Percentiles rank a stretch among this genome's conserved stretches.
phyloP scores from a whole-genome alignment of 257 asterid genomes.

The Solanum piurae region DNA sequence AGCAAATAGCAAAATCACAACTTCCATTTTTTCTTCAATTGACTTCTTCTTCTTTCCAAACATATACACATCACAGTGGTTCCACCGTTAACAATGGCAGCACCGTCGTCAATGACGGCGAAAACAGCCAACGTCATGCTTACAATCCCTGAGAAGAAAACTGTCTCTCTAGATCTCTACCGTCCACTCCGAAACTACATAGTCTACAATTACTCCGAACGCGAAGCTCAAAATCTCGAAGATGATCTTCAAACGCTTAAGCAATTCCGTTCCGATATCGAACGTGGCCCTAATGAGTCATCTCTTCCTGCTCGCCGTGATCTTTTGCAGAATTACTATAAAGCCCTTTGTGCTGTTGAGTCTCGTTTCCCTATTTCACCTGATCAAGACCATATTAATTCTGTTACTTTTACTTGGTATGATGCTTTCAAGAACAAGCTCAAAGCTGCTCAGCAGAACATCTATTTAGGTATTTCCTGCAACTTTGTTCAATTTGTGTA shows the following conservation, averaged over 20 bases:
- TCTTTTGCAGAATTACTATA: constrained; percentile 72
- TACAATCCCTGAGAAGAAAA: constrained; percentile 79
- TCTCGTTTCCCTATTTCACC: constrained; percentile 91
- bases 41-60: neutral
- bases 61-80: neutral
- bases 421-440: constrained; percentile 79
- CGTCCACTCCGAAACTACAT: constrained; percentile 82
- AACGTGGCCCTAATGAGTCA: constrained; percentile 45
- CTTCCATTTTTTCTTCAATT: neutral
- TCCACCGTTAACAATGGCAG: constrained; percentile 37
- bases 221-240: constrained; percentile 83
- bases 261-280: constrained; percentile 64
- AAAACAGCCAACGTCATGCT: constrained; percentile 68
- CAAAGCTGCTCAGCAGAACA: constrained; percentile 81
- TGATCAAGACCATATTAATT: constrained; percentile 70
- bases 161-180: constrained; percentile 64
- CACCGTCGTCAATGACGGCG: constrained; percentile 47
- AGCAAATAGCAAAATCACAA: neutral
- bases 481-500: neutral
- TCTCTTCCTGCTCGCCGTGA: constrained; percentile 78
- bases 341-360: constrained; percentile 93
- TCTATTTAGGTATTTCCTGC: constrained; percentile 57
- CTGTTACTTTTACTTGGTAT: constrained; percentile 81
- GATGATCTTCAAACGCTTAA: constrained; percentile 77
- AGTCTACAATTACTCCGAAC: constrained; percentile 72